Evolutionary conservation across 805 yeast species (phyloP), one percentile per base, ranked within the genome.

Genomic region (Scheffersomyces stipitis): DNA sequence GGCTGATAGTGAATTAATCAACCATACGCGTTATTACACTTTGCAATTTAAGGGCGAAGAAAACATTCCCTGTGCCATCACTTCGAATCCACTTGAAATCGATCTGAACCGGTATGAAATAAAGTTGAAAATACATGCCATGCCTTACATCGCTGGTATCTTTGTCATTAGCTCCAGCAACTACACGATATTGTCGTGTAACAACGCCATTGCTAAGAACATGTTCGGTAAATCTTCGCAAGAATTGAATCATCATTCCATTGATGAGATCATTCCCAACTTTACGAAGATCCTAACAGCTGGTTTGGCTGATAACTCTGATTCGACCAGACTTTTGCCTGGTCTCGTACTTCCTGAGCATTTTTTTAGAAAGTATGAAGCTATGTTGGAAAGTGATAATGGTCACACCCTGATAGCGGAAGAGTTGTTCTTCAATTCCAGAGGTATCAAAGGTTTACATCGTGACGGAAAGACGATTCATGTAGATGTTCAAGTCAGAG

Each of bases 331-430:
- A 15, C 37, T 64, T 16, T 56, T 51, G 5, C 77, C 83, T 0
- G 96, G 96, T 1, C 62, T 86, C 34, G 96, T 90, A 0, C 64
- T 90, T 9, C 95, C 97, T 0, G 98, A 90, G 58, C 96, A 89
- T 60, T 83, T 85, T 55, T 89, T 91, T 64, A 74, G 97, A 44
- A 80, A 81, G 46, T 71, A 79, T 36, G 69, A 72, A 38, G 81
- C 84, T 0, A 66, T 73, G 36, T 46, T 64, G 41, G 40, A 42
- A 40, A 39, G 37, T 15, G 39, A 42, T 18, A 48, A 46, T 12
- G 44, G 33, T n/a, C 22, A 9, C 48, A 7, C 8, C 29, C 29
- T 56, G 20, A 75, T 69, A 32, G 74, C 74, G 16, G 79, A 76
- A 31, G 52, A 60, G 3, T 61, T 78, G 32, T 82, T 84, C 42